Conservation (phyloP, 225 moss, liverwort and hornwort genomes). For the Takakia lepidozioides region DNA sequence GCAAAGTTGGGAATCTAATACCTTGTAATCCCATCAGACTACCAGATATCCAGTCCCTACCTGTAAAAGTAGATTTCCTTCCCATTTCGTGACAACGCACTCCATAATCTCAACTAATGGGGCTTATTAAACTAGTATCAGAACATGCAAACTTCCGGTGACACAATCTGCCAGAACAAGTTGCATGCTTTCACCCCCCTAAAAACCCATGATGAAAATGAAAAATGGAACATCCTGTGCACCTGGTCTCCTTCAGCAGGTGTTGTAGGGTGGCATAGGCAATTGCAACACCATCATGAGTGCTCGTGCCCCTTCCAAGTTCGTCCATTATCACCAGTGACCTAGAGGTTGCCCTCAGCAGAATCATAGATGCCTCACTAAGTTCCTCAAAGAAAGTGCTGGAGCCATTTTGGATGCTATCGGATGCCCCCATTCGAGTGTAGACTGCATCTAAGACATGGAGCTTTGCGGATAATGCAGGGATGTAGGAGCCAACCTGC, state of each 20-base stretch:
- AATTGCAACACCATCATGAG: slow-evolving; percentile 98
- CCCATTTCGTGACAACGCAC: no score
- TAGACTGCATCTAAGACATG: slow-evolving; percentile 87
- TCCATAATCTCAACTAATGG: no score
- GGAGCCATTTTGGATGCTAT: slow-evolving; percentile 82
- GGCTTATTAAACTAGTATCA: no score
- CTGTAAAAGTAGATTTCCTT: no score
- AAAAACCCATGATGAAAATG: no score
- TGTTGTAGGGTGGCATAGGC: slow-evolving; percentile 86
- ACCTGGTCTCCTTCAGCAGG: slow-evolving; percentile 75
- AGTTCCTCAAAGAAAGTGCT: slow-evolving; percentile 99
- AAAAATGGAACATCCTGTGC: no score
- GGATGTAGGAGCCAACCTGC: slow-evolving; percentile 93
- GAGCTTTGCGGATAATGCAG: slow-evolving; percentile 76
- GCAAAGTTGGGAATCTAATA: no score
- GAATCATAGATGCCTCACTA: slow-evolving; percentile 82
- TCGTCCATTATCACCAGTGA: slow-evolving; percentile 96
- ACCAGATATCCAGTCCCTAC: no score
- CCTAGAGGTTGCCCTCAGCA: slow-evolving; percentile 66
- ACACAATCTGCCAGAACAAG: no score
- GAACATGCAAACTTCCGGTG: no score
- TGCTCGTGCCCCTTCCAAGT: slow-evolving; percentile 94
- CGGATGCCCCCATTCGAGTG: slow-evolving; percentile 97
- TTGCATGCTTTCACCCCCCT: no score
- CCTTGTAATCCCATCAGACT: no score